A percentile compares a stretch with the other conserved stretches of the same genome.
These are phyloP conservation scores for Exidia glandulosa DNA, from an alignment of 768 basidiomycete genomes.

Conservation along the genomic window DNA sequence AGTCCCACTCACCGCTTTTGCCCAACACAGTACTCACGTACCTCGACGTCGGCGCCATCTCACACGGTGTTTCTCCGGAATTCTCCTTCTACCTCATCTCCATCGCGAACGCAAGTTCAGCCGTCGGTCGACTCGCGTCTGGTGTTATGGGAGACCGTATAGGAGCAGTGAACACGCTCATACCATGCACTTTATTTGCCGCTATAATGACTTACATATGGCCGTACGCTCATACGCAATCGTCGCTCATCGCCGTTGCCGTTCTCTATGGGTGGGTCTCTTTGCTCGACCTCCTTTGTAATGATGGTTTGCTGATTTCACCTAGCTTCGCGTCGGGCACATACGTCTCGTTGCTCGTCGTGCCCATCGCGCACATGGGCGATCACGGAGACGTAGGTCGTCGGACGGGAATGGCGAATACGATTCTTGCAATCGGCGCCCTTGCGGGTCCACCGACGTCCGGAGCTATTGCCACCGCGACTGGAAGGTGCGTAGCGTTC, in stretches of 20 bases:
- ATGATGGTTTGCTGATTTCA: not conserved
- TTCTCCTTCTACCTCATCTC: constrained; percentile 13
- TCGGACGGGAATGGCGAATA: constrained; percentile 54
- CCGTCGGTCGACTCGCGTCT: constrained; percentile 17
- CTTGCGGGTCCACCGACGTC: constrained; percentile 64
- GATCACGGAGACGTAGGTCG: constrained; percentile 49
- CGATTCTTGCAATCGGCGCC: constrained; percentile 48
- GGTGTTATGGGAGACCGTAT: constrained; percentile 16
- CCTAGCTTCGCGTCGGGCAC: constrained; percentile 49
- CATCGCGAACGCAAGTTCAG: constrained; percentile 16
- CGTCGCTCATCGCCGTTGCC: constrained; percentile 38
- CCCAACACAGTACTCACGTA: constrained; percentile 12
- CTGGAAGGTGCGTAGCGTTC: constrained; percentile 42
- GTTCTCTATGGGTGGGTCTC: constrained; percentile 51
- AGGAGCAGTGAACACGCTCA: constrained; percentile 60
- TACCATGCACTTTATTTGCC: constrained; percentile 45
- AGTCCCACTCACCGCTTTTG: not conserved
- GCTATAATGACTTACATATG: constrained; percentile 55
- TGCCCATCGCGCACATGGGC: constrained; percentile 54
- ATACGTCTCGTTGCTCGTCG: constrained; percentile 43
- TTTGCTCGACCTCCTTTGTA: not conserved
- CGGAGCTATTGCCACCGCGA: constrained; percentile 48
- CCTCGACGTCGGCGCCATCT: constrained; percentile 7
- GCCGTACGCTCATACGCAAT: constrained; percentile 46
- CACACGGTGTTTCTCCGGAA: constrained; percentile 4